Base-by-base conservation (phyloP, 192 early-diverging fungal genomes). In the Pecoramyces ruminantium region DNA sequence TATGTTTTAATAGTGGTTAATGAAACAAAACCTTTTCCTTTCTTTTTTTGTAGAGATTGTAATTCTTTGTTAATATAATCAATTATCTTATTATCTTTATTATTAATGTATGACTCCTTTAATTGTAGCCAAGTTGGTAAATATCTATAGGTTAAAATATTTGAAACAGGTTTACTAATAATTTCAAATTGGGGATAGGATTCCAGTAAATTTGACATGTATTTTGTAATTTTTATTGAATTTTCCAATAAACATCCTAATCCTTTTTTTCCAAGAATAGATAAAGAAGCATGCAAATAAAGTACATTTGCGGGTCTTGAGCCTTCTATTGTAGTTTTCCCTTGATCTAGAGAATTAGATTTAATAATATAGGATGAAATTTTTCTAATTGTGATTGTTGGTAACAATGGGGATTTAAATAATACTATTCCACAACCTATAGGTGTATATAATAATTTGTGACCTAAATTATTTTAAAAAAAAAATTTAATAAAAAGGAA, bases 381-480 rank as follows among this genome's bases (percentile, higher is more conserved):
- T 81, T 90, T 90, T 29, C 88, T 86, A 81, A 90, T 90, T n/a
- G 51, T 67, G 9, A 17, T 67, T 25, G 51, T 67, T n/a, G 51
- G 25, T n/a, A 67, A n/a, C 17, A 67, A n/a, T 21, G 25, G 25
- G 25, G 51, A 67, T 27, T 82, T 79, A 77, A 88, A 86, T 25
- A 90, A 83, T 21, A 90, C 39, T 21, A 90, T 82, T 17, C 88
- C 89, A 38, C 89, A 84, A 30, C 89, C 89, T 85, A 89, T 85
- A 1, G 89, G 88, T 3, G 88, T 90, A 83, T 90, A 90, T 30
- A 90, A 86, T 80, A 89, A 87, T 81, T 90, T 90, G 83, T 90
- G 89, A 77, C 87, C 51, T 67, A 8, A 9, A 8, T 11, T 21
- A 21, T 51, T 34, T 34, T 8, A 34, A 34, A 39, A 14, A 39